These are phyloP conservation scores for Lindgomyces ingoldianus DNA, from an alignment of 495 filamentous ascomycete species.

Conservation along the genomic window DNA sequence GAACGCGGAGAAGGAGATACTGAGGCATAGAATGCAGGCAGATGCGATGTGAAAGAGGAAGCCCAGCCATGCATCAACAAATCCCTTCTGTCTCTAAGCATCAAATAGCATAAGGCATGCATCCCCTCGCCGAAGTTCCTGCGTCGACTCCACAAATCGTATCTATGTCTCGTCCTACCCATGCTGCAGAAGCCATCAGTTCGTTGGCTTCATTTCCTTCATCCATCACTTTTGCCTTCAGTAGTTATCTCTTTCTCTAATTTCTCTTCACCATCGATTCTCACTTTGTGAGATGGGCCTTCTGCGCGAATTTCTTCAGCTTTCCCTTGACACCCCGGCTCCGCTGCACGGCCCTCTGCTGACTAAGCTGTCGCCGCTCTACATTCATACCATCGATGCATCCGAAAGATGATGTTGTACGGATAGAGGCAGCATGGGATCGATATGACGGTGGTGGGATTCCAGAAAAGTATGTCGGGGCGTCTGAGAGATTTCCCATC, in stretches of 20 bases:
- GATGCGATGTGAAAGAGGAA: not conserved
- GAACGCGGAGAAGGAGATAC: not conserved
- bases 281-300: constrained; percentile 21
- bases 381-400: constrained; percentile 31
- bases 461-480: constrained; percentile 28
- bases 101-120: not conserved
- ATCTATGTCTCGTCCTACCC: too few species aligned
- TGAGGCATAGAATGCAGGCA: not conserved
- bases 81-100: not conserved
- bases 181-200: too few species aligned
- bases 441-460: constrained; percentile 33
- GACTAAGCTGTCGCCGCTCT: constrained; percentile 18
- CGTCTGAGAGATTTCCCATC: constrained; percentile 31
- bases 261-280: not conserved
- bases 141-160: too few species aligned
- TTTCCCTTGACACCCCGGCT: constrained; percentile 10
- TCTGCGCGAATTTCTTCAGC: constrained; percentile 23
- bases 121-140: too few species aligned
- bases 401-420: constrained; percentile 33
- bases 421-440: constrained; percentile 25
- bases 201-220: not conserved
- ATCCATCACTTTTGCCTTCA: not conserved
- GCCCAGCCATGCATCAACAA: not conserved
- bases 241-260: not conserved
- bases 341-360: constrained; percentile 23